A percentile compares a stretch with the other conserved stretches of the same genome.
phyloP scores from a whole-genome alignment of 2,329 filamentous ascomycete species.

The Tolypocladium paradoxum region DNA sequence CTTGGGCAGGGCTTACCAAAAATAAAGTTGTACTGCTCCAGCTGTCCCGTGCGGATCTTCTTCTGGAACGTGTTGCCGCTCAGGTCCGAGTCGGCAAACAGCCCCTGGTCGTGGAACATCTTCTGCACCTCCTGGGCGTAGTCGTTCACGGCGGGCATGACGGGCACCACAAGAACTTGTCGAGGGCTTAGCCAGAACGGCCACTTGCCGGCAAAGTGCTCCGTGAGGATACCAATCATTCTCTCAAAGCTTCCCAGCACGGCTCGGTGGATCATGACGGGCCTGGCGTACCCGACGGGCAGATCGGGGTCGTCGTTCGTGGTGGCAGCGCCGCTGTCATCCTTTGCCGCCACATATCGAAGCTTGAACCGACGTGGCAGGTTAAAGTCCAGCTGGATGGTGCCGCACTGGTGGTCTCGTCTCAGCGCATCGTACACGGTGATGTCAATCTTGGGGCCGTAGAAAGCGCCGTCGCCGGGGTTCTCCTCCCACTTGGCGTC shows the following conservation, averaged over 20 bases:
- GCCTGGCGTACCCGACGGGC: conserved; percentile 61
- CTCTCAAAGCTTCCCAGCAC: conserved; percentile 61
- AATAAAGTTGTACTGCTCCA: conserved; percentile 77
- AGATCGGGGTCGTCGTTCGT: conserved; percentile 39
- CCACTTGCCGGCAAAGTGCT: conserved; percentile 83
- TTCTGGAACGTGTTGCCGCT: conserved; percentile 74
- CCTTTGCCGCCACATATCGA: conserved; percentile 40
- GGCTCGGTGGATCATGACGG: conserved; percentile 80
- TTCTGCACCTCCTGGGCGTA: conserved; percentile 66
- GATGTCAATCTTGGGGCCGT: conserved; percentile 97
- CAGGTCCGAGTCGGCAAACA: conserved; percentile 52
- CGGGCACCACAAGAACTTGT: conserved; percentile 50
- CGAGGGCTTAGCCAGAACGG: conserved; percentile 82
- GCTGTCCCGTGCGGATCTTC: conserved; percentile 75
- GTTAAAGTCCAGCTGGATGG: conserved; percentile 90
- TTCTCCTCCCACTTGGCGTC: conserved; percentile 79
- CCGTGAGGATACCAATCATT: conserved; percentile 64
- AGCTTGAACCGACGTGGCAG: conserved; percentile 39
- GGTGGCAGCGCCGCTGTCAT: conserved; percentile 26
- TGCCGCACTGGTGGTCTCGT: conserved; percentile 52
- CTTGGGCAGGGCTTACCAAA: conserved; percentile 41
- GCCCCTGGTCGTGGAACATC: conserved; percentile 54
- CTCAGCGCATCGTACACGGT: conserved; percentile 81
- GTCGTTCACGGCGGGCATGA: conserved; percentile 68
- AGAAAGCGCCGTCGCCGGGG: conserved; percentile 93